Evolutionary conservation across 139 green algal genomes (phyloP).

Genomic region (Micractinium conductrix): DNA sequence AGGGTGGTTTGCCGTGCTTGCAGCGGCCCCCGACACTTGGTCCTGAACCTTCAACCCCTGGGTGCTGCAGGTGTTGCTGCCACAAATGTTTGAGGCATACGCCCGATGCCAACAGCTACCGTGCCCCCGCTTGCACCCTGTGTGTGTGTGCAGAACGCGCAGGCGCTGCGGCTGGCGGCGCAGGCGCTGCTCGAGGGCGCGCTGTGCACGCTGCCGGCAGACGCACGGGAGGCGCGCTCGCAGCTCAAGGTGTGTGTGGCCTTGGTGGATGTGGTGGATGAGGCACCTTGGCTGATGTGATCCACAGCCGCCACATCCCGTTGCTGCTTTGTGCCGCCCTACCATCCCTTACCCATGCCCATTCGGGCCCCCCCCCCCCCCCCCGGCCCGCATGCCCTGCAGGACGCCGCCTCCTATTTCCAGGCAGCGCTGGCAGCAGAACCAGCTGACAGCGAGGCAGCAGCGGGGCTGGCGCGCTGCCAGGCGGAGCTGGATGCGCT

Average conservation of each 20-base stretch:
- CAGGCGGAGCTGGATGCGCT: not conserved
- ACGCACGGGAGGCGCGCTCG: not conserved
- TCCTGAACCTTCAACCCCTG: no score
- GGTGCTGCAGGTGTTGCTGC: no score
- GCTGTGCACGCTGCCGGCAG: not conserved
- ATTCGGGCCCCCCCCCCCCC: not conserved
- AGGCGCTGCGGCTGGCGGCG: constrained; percentile 25
- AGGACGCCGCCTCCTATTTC: constrained; percentile 22
- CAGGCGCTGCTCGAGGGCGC: constrained; percentile 29
- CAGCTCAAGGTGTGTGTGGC: constrained; percentile 18
- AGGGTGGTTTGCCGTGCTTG: no score
- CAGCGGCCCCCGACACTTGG: no score
- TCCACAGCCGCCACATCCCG: not conserved
- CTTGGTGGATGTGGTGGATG: not conserved
- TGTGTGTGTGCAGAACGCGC: constrained; percentile 11
- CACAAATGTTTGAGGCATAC: no score
- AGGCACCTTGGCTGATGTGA: not conserved
- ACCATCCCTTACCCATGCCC: not conserved
- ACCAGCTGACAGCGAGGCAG: not conserved
- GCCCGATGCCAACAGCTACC: no score
- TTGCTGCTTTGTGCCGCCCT: not conserved
- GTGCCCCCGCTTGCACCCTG: no score
- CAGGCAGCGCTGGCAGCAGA: not conserved
- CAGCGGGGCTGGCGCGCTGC: not conserved
- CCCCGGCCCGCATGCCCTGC: not conserved